Conservation (phyloP, 2,329 filamentous ascomycete genomes). For the Thermothelomyces thermophilus region DNA sequence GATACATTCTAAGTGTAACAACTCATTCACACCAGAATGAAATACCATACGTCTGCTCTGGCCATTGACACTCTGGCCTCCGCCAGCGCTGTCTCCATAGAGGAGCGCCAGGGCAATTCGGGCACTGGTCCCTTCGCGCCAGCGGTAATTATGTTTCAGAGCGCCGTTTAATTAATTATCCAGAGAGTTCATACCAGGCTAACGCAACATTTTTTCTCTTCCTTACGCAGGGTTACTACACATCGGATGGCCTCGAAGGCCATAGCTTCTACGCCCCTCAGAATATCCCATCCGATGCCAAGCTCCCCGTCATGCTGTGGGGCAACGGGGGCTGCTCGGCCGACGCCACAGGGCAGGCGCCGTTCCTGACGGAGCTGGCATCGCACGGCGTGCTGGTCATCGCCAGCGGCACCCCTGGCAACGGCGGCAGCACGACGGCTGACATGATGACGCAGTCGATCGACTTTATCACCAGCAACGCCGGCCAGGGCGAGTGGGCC, state of each 20-base stretch:
- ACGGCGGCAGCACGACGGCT: constrained; percentile 21
- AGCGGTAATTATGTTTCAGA: background rate
- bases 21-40: background rate
- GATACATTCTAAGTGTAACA: too few species aligned
- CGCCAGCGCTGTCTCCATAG: background rate
- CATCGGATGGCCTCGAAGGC: background rate
- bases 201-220: background rate
- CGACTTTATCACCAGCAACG: constrained; percentile 22
- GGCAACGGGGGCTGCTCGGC: constrained; percentile 28
- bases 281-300: constrained; percentile 12
- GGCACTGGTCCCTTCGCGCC: constrained; percentile 3
- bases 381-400: constrained; percentile 27
- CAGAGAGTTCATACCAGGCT: background rate
- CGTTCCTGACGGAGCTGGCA: constrained; percentile 25
- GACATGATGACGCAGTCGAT: constrained; percentile 22
- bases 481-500: constrained; percentile 17
- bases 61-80: constrained; percentile 2
- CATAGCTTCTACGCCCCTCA: constrained; percentile 26
- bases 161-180: too few species aligned
- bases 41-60: background rate
- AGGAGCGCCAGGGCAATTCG: background rate
- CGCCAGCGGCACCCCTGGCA: constrained; percentile 21
- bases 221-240: constrained; percentile 2
- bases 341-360: constrained; percentile 16
- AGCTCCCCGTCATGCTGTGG: constrained; percentile 28